Base-by-base conservation (phyloP, 805 yeast genomes). In the Pichia membranifaciens region DNA sequence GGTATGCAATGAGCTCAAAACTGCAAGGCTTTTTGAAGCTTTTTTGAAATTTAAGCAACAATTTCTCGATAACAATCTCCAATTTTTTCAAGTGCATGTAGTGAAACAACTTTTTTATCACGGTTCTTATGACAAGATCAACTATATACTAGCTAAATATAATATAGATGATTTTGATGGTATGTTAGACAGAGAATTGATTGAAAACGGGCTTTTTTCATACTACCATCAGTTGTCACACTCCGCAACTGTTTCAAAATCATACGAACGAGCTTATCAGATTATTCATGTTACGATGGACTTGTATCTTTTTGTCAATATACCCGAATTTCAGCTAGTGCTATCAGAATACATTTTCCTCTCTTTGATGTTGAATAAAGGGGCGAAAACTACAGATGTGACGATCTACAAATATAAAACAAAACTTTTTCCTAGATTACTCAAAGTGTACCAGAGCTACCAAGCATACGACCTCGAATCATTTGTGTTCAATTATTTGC, bases 201-300 rank as follows among this genome's bases (percentile, higher is more conserved):
- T 41, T 4, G 49, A 44, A 28, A 17, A 32, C 8, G 38, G 47
- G 20, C 21, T 63, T 4, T 50, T 54, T 5, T 21, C 31, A 1
- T 57, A 59, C 37, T 59, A 55, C 42, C 53, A 50, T 25, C 31
- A 45, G 2, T 8, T 59, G 6, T 51, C 54, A 15, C 51, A 47
- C 21, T 48, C 64, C 1, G 44, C 58, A n/a, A 51, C 55, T 25
- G 49, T 55, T 38, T 20, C 43, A 15, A 38, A 44, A 6, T n/a
- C 44, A 3, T 57, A 53, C 38, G 13, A n/a, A 15, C 50, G 50
- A n/a, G 57, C 65, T 1, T 51, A 56, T 43, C 36, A 46, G 3
- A 18, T 53, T 5, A 56, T 54, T 34, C 58, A 22, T 7, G 21
- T 43, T 16, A 16, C 47, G n/a, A 2, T 47, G 23, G 17, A 22